Evolutionary conservation across 2,329 filamentous ascomycete species (phyloP), one percentile per base, ranked within the genome.

Genomic region (Penicillium sp.): DNA sequence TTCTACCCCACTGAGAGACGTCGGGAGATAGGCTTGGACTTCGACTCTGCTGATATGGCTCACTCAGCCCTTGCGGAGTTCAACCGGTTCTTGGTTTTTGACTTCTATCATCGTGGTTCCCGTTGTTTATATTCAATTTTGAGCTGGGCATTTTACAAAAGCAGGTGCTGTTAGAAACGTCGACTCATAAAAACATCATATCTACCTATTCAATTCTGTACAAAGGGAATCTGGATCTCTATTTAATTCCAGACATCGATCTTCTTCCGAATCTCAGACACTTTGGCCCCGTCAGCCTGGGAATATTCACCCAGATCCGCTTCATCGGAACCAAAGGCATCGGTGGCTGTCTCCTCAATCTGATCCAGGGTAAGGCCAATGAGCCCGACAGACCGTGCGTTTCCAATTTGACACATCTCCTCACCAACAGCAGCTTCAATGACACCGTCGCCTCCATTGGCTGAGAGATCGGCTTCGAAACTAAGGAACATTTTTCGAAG

Each of bases 391-490:
- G 71, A 72, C 2, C 70, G 67, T 8, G 69, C 65, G 61, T 69
- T 71, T 2, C 71, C 72, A 10, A 67, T 52, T 23, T 67, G 62
- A 19, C 63, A 67, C 64, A 70, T 69, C 10, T 71, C 65, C 54
- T 70, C 66, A 11, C 71, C 71, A 2, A 74, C 68, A 0, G 67
- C 66, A 29, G 60, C 58, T 53, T 72, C 67, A 29, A 74, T 69
- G 2, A 65, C 61, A 1, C 72, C 72, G 2, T 71, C 67, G n/a
- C 72, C 72, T 35, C 71, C 71, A n/a, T 72, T 70, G 16, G 60
- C 42, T 1, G 57, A 44, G 10, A 71, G 57, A 46, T 74, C 71
- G 4, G 55, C 59, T 44, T 72, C 69, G 34, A 74, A 70, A 2
- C 62, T 60, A 23, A 60, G 66, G 45, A 70, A 71, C 2, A 68